Evolutionary conservation across 2,329 filamentous ascomycete species (phyloP).

Genomic region (Colletotrichum eleusines): DNA sequence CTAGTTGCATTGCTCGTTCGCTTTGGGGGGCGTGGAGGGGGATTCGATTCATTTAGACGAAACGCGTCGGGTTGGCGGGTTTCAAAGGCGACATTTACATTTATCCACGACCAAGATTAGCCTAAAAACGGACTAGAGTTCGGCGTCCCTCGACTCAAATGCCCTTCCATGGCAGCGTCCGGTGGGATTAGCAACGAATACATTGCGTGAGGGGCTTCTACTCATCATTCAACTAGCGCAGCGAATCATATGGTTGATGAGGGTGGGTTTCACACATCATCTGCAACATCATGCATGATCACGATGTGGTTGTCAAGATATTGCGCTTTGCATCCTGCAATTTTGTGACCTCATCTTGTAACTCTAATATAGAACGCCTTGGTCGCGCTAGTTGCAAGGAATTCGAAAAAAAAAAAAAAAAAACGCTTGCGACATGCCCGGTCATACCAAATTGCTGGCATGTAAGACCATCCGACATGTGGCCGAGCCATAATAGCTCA

Average conservation of each 20-base stretch:
- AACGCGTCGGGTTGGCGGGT: constrained; percentile 21
- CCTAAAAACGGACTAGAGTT: background rate
- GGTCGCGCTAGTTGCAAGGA: too few species aligned
- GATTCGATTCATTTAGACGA: constrained; percentile 17
- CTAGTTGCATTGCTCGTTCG: background rate
- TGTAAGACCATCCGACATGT: background rate
- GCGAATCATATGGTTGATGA: background rate
- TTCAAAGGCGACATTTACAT: constrained; percentile 33
- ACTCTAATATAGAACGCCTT: too few species aligned
- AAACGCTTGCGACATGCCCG: too few species aligned
- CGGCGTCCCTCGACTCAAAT: too few species aligned
- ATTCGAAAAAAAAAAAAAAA: too few species aligned
- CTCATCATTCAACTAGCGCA: background rate
- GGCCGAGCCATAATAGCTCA: background rate
- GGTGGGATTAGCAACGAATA: too few species aligned
- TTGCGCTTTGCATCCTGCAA: background rate
- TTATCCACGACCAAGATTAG: constrained; percentile 4
- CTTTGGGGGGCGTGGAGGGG: constrained; percentile 2
- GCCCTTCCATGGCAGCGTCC: too few species aligned
- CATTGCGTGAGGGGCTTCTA: too few species aligned
- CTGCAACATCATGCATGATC: background rate
- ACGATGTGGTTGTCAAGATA: background rate
- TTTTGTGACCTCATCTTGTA: accelerated
- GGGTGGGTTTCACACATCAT: background rate
- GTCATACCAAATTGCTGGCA: too few species aligned